Conservation (phyloP, 1,284 basidiomycete genomes). For the Trichosporon coremiiforme region DNA sequence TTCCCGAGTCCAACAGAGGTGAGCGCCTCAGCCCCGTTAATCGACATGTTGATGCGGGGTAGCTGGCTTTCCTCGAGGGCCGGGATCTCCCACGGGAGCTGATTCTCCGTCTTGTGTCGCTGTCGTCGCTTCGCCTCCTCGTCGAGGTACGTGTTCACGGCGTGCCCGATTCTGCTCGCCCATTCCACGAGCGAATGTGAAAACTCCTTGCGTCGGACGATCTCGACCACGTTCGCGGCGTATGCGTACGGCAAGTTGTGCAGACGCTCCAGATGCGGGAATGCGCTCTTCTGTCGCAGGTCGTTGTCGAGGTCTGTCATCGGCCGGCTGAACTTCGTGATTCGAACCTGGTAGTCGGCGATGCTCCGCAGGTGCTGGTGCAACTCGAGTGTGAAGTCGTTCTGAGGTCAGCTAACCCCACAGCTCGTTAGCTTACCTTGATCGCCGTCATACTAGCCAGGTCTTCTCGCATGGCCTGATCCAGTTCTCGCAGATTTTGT, state of each 20-base stretch:
- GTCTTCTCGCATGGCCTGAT: conserved; percentile 53
- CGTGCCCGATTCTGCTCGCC: conserved; percentile 72
- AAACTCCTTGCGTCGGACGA: conserved; percentile 86
- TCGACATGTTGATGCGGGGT: conserved; percentile 74
- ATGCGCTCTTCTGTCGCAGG: conserved; percentile 68
- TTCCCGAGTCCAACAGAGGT: conserved; percentile 62
- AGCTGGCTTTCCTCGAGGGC: conserved; percentile 37
- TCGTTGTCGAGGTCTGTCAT: conserved; percentile 71
- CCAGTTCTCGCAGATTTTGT: conserved; percentile 44
- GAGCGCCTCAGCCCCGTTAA: conserved; percentile 59
- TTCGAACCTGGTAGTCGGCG: conserved; percentile 71
- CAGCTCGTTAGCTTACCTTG: conserved; percentile 39
- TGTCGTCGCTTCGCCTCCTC: conserved; percentile 75
- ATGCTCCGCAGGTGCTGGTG: conserved; percentile 70
- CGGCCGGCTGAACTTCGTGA: conserved; percentile 68
- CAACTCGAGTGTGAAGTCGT: conserved; percentile 72
- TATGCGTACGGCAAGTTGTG: conserved; percentile 92
- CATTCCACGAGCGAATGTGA: conserved; percentile 72
- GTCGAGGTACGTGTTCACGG: conserved; percentile 73
- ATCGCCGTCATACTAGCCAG: conserved; percentile 46
- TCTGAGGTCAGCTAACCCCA: conserved; percentile 59
- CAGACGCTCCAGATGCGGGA: conserved; percentile 83
- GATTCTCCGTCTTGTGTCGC: conserved; percentile 73
- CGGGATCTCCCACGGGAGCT: conserved; percentile 72
- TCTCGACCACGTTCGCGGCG: conserved; percentile 86